Conservation (phyloP, 192 early-diverging fungal genomes). For the Linnemannia exigua region DNA sequence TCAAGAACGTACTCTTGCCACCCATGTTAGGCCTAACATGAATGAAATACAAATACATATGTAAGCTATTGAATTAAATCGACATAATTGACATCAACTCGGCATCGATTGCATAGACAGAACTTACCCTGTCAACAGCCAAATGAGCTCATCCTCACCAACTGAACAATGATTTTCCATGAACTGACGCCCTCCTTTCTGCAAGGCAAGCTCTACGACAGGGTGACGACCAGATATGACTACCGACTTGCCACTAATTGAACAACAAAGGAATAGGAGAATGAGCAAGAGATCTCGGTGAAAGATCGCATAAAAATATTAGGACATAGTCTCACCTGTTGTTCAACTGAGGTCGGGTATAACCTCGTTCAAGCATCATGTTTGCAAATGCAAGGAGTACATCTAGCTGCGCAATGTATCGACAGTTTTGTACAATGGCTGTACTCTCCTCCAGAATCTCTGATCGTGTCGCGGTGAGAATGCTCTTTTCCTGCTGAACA, state of each 20-base stretch:
- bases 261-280: too few species aligned
- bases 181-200: constrained; percentile 63
- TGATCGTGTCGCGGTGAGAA: constrained; percentile 29
- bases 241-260: constrained; percentile 17
- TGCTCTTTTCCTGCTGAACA: constrained; percentile 45
- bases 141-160: constrained; percentile 56
- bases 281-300: too few species aligned
- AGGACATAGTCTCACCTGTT: constrained; percentile 30
- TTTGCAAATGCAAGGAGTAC: constrained; percentile 73
- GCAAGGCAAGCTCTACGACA: constrained; percentile 69
- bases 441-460: constrained; percentile 66
- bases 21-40: constrained; percentile 66
- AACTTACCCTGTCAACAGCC: constrained; percentile 59
- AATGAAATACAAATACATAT: not conserved
- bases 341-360: constrained; percentile 67
- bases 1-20: constrained; percentile 66
- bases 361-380: constrained; percentile 65
- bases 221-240: constrained; percentile 71
- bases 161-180: constrained; percentile 70
- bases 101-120: not conserved
- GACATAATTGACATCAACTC: not conserved
- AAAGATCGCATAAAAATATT: too few species aligned
- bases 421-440: constrained; percentile 71
- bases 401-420: constrained; percentile 76
- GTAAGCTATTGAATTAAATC: not conserved